Conservation (phyloP, 1,139 yeast species). For the Yamadazyma membranifaciens region DNA sequence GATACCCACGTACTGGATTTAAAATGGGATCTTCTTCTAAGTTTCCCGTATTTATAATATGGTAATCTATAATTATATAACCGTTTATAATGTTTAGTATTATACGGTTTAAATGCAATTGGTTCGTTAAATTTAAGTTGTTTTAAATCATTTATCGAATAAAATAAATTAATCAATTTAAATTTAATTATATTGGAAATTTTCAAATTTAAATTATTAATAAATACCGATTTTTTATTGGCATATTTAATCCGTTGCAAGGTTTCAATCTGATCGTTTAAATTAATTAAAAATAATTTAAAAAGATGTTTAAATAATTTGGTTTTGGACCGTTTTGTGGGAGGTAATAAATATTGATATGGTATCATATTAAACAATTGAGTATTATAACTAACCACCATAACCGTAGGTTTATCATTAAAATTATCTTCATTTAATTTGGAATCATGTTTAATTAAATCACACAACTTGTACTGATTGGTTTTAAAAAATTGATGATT, state of each 20-base stretch:
- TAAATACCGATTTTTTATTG: conserved; percentile 28
- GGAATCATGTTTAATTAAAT: conserved; percentile 14
- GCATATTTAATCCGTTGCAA: conserved; percentile 36
- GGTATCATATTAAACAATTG: conserved; percentile 38
- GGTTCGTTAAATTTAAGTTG: conserved; percentile 21
- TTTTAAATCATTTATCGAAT: conserved; percentile 16
- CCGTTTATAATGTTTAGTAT: conserved; percentile 27
- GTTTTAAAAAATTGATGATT: conserved; percentile 25
- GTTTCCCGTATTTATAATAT: not conserved
- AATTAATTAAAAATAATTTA: conserved; percentile 38
- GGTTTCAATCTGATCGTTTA: conserved; percentile 40
- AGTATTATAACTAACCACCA: conserved; percentile 27
- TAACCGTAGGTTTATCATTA: conserved; percentile 12
- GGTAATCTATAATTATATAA: conserved; percentile 29
- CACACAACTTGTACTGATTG: conserved; percentile 33
- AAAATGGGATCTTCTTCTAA: too few relatives aligned
- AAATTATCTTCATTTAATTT: conserved; percentile 2
- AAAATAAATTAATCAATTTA: conserved; percentile 24
- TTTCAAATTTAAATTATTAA: conserved; percentile 23
- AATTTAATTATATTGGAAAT: conserved; percentile 27
- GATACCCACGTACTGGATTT: too few relatives aligned
- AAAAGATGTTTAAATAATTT: conserved; percentile 32
- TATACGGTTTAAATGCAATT: conserved; percentile 28
- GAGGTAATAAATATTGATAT: conserved; percentile 28
- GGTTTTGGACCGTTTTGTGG: conserved; percentile 25